Base-by-base conservation (phyloP, 2,329 filamentous ascomycete species). In the Aspergillus calidoustus region DNA sequence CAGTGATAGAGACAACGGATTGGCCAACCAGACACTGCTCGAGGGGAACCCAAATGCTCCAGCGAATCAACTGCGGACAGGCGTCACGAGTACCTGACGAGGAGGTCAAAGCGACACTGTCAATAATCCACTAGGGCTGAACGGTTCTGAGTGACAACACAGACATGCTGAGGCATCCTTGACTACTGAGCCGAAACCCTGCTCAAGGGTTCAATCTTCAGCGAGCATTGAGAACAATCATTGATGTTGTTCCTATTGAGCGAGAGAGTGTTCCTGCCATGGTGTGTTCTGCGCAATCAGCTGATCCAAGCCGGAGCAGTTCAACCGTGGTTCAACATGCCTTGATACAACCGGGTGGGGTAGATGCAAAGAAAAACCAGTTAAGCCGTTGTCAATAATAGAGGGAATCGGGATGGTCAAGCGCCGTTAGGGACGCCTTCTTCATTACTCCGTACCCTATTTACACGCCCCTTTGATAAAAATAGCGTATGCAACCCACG, bases 341-440 rank as follows among this genome's bases (percentile, higher is more conserved):
- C 52, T 56, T 60, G 64, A 68, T 64, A 66, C 65, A 61, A 59
- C 25, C 57, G 38, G 34, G 65, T 67, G 66, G 66, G 65, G 62
- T 62, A 44, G 58, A 54, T 55, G 47, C 9, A 7, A 25, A 54
- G 60, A 64, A 63, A 66, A 61, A 57, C 30, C 60, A 53, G 43
- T 23, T 44, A 53, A 44, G 19, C 23, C 25, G 59, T 41, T 41
- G 34, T 41, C 34, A 41, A 41, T 8, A 38, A 38, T 41, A 5
- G 15, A 41, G 15, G 4, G 15, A 13, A 41, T 41, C 34, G 3
- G 34, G 6, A 41, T 41, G 11, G 34, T 41, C 9, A 41, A 41
- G 11, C n/a, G 23, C 23, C 6, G 17, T 31, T 51, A 17, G 17
- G 28, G 17, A 23, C 19, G 17, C 25, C 30, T 49, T 34, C 13